Percentiles rank a stretch among this genome's conserved stretches.
These are phyloP conservation scores for Erysimum cheiri DNA, from an alignment of 441 rosid species.

Conservation along the genomic window DNA sequence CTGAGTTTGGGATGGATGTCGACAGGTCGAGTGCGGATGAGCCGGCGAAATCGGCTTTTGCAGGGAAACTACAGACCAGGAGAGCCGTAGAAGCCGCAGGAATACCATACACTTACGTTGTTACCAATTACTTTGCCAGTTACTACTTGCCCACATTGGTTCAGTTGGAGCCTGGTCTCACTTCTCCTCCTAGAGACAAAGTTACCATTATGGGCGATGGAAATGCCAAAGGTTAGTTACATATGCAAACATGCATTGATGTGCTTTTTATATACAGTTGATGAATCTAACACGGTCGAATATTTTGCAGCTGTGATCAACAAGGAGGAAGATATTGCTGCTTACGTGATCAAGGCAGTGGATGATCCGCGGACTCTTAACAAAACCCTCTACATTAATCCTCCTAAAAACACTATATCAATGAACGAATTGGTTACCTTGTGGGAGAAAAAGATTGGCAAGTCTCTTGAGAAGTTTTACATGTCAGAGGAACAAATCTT, in stretches of 20 bases:
- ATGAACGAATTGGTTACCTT: conserved; percentile 61
- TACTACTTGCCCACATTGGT: conserved; percentile 51
- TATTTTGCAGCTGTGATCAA: conserved; percentile 47
- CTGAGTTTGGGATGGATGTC: conserved; percentile 64
- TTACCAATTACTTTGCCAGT: conserved; percentile 52
- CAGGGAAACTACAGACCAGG: conserved; percentile 52
- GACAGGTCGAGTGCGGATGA: conserved; percentile 57
- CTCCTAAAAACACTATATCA: conserved; percentile 55
- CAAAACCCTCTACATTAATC: conserved; percentile 57
- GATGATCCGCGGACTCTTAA: conserved; percentile 63
- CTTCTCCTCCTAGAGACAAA: conserved; percentile 63
- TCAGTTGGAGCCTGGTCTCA: conserved; percentile 48
- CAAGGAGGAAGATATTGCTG: conserved; percentile 59
- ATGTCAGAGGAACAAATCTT: conserved; percentile 57
- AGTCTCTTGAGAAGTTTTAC: conserved; percentile 54
- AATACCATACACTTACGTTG: conserved; percentile 61
- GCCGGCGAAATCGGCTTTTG: conserved; percentile 55
- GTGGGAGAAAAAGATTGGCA: conserved; percentile 71
- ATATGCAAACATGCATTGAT: too few species aligned
- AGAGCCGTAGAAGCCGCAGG: conserved; percentile 60
- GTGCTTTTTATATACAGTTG: neutral
- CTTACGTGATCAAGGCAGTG: conserved; percentile 58
- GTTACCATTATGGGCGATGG: conserved; percentile 60
- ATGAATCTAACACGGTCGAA: neutral
- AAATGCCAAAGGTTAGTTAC: conserved; percentile 57